Base-by-base conservation (phyloP, 1,284 basidiomycete species). In the Melanopsichium pennsylvanicum region DNA sequence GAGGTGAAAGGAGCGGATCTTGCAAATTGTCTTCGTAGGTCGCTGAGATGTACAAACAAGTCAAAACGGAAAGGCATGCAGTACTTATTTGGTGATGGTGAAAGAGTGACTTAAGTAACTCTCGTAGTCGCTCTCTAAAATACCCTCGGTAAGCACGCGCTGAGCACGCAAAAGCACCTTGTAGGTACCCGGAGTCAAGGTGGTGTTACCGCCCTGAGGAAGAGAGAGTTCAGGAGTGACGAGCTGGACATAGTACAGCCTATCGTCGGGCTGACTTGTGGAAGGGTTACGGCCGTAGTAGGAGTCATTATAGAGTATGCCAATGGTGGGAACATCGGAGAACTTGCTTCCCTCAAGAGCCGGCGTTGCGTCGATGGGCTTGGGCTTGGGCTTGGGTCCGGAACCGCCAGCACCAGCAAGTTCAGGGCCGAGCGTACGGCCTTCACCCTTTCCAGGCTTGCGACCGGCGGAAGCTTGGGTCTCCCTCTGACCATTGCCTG, bases 131-230 rank as follows among this genome's bases (percentile, higher is more conserved):
- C 82, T 82, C 68, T 87, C 84, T 27, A 83, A 84, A 15, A 69
- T 83, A 5, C 83, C 80, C 69, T 88, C 80, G 3, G 87, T 87
- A 8, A 86, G 86, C 25, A 88, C 85, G 62, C 84, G 85, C 55
- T 88, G 79, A 5, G 86, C 86, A 8, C 87, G 84, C 9, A 89
- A 58, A 8, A 89, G 83, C 57, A 89, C 68, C 43, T 84, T 84
- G 81, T 89, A 90, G 8, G 79, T 75, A 4, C 89, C 88, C 60
- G 86, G 86, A 2, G 86, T 84, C 22, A 90, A 86, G 3, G 71
- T 76, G 0, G 49, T 40, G 37, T 34, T 54, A n/a, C 59, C 59
- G 35, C 54, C 54, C n/a, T 66, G 59, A 4, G 59, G 54, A 15
- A 70, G 46, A 8, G 46, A 21, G 16, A 70, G 45, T 11, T 54